Conservation (phyloP, 2,329 filamentous ascomycete genomes). For the Bipolaris zeicola region DNA sequence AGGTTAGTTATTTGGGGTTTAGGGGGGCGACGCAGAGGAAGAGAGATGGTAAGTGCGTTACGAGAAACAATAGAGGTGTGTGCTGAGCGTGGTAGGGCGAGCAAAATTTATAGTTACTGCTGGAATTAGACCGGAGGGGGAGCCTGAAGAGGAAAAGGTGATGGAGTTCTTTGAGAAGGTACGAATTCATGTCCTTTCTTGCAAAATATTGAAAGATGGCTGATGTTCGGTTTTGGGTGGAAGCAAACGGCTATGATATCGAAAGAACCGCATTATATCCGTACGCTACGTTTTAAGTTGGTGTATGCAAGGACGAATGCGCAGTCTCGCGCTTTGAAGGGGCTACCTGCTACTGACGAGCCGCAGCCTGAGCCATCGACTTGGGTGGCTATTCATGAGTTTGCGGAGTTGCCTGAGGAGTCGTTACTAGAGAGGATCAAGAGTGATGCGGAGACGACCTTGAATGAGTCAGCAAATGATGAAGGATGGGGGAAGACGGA, state of each 20-base stretch:
- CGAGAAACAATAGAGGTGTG: background rate
- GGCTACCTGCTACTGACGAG: conserved; percentile 31
- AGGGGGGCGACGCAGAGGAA: conserved; percentile 18
- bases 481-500: background rate
- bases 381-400: conserved; percentile 39
- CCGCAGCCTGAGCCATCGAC: conserved; percentile 31
- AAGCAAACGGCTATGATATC: conserved; percentile 24
- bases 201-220: no score
- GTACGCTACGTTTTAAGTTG: conserved; percentile 31
- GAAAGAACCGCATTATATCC: conserved; percentile 24
- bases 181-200: background rate
- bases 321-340: conserved; percentile 37
- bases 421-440: conserved; percentile 18
- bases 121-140: conserved; percentile 23
- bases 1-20: conserved; percentile 32
- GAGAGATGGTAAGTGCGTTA: background rate
- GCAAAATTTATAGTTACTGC: conserved; percentile 25
- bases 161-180: conserved; percentile 23
- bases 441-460: background rate
- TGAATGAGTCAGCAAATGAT: background rate
- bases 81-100: conserved; percentile 8
- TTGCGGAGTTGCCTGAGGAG: conserved; percentile 16
- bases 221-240: background rate
- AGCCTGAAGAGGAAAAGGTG: conserved; percentile 18
- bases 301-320: conserved; percentile 39